These are phyloP conservation scores for Fusarium xylarioides DNA, from an alignment of 2,329 filamentous ascomycete species.

Conservation along the genomic window DNA sequence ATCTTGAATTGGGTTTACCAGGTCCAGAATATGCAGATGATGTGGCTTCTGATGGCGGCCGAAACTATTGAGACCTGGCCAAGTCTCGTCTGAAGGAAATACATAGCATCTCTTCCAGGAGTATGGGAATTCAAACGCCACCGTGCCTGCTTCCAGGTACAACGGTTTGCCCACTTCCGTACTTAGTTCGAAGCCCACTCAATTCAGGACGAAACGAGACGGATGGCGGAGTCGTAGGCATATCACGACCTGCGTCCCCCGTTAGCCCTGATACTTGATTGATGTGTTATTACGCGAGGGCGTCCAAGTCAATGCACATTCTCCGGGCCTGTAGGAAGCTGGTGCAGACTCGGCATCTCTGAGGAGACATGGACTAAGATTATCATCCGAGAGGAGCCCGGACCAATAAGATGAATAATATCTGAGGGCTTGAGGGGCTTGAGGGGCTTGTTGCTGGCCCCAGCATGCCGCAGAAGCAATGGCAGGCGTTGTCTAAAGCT, in stretches of 20 bases:
- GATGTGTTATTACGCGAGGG: not conserved
- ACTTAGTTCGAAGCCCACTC: not conserved
- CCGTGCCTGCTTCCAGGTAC: slow-evolving; percentile 29
- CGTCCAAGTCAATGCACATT: not conserved
- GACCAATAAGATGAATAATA: slow-evolving; percentile 11
- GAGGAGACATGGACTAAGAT: slow-evolving; percentile 10
- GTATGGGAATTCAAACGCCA: slow-evolving; percentile 39
- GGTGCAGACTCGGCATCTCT: slow-evolving; percentile 1
- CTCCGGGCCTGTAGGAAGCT: not conserved
- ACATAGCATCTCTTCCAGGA: slow-evolving; percentile 16
- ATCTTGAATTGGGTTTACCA: slow-evolving; percentile 3
- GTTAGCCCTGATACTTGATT: not conserved
- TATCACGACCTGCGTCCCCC: not conserved
- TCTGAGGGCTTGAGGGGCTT: slow-evolving; percentile 19
- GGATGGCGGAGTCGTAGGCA: not conserved
- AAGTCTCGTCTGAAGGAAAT: slow-evolving; percentile 12
- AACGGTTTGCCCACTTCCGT: not conserved
- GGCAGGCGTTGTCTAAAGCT: slow-evolving; percentile 26
- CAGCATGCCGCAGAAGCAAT: slow-evolving; percentile 5
- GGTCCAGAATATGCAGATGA: slow-evolving; percentile 16
- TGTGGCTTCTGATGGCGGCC: slow-evolving; percentile 17
- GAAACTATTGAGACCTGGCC: slow-evolving; percentile 11
- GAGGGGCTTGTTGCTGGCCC: slow-evolving; percentile 25
- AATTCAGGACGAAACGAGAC: not conserved
- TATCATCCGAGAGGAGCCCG: slow-evolving; percentile 8